These are phyloP conservation scores for Hypoxylon rubiginosum DNA, from an alignment of 2,329 filamentous ascomycete species.

Conservation along the genomic window DNA sequence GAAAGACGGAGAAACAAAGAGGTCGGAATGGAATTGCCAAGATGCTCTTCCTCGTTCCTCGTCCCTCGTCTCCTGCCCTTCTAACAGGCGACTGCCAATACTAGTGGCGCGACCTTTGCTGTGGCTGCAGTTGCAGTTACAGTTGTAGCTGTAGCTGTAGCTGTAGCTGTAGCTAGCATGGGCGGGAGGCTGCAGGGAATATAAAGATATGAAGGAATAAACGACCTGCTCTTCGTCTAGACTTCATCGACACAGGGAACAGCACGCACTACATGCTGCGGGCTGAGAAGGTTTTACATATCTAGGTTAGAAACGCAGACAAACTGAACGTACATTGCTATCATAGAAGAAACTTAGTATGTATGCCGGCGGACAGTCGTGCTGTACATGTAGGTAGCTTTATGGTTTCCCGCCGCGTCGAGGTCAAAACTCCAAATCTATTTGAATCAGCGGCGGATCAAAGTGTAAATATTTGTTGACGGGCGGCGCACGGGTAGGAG, in stretches of 20 bases:
- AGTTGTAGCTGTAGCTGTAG: background rate
- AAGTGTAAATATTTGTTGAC: slow-evolving; percentile 10
- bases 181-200: background rate
- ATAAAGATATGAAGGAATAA: background rate
- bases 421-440: slow-evolving; percentile 21
- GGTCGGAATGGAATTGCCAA: slow-evolving; percentile 7
- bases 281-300: background rate
- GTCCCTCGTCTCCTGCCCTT: slow-evolving; percentile 6
- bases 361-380: slow-evolving; percentile 1
- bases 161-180: background rate
- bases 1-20: slow-evolving; percentile 24
- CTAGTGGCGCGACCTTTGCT: background rate
- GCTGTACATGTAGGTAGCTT: slow-evolving; percentile 5
- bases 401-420: slow-evolving; percentile 22
- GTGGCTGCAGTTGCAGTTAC: slow-evolving; percentile 3
- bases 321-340: slow-evolving; percentile 33
- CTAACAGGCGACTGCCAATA: background rate
- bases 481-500: background rate
- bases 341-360: slow-evolving; percentile 29
- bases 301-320: slow-evolving; percentile 1
- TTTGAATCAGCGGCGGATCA: slow-evolving; percentile 20
- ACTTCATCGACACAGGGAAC: background rate
- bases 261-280: background rate
- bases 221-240: background rate
- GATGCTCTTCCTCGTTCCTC: slow-evolving; percentile 6